Percentiles rank a stretch among this genome's conserved stretches.
These are phyloP conservation scores for Colletotrichum sp. DNA, from an alignment of 2,329 filamentous ascomycete species.

Conservation along the genomic window DNA sequence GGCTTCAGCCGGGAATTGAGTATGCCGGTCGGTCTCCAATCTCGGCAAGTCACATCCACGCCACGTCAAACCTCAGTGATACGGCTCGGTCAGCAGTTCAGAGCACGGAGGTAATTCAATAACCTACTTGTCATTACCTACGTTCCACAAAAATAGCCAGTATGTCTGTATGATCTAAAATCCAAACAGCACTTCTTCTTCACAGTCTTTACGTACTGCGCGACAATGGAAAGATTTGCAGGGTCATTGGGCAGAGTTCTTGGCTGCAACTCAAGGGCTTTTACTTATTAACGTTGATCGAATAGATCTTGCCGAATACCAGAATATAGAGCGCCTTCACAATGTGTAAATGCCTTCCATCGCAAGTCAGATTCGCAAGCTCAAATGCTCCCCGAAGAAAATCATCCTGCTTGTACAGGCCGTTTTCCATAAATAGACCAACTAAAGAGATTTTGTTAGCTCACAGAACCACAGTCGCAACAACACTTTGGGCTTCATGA, in stretches of 20 bases:
- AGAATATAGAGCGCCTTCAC: neutral
- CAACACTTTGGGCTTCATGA: neutral
- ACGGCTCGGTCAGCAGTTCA: neutral
- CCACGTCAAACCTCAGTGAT: neutral
- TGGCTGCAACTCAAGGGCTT: neutral
- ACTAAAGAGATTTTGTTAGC: neutral
- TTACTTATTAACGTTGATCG: neutral
- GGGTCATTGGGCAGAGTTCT: neutral
- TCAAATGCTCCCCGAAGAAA: neutral
- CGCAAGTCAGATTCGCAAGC: neutral
- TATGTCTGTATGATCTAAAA: neutral
- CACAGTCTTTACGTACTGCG: neutral
- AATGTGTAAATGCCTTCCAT: neutral
- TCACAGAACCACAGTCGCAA: neutral
- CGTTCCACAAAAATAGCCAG: neutral
- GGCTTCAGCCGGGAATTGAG: neutral
- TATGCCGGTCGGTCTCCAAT: neutral
- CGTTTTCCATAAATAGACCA: neutral
- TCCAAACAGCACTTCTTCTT: neutral
- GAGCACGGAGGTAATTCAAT: neutral
- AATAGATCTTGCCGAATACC: neutral
- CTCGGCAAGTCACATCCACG: neutral
- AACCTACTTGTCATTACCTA: neutral
- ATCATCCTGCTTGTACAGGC: neutral
- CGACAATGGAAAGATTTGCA: neutral